Conservation (phyloP, 768 basidiomycete genomes). For the Collybia sp. region DNA sequence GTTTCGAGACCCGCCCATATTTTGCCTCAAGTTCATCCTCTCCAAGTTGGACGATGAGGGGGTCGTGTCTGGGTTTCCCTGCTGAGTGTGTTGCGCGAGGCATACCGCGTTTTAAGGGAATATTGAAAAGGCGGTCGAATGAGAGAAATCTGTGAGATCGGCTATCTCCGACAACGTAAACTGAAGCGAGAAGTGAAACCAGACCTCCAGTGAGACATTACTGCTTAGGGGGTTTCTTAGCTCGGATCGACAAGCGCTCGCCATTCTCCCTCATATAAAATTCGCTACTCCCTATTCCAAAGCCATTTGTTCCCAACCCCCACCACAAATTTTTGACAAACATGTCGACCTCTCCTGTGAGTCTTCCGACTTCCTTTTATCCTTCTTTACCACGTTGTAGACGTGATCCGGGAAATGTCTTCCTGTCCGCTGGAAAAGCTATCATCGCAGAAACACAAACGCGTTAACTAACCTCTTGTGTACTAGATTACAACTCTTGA, state of each 20-base stretch:
- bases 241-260: slow-evolving; percentile 14
- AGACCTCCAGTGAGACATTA: too few relatives aligned
- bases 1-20: slow-evolving; percentile 74
- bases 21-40: slow-evolving; percentile 74
- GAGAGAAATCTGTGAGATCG: slow-evolving; percentile 3
- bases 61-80: slow-evolving; percentile 74
- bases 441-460: slow-evolving; percentile 4
- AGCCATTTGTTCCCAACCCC: slow-evolving; percentile 10
- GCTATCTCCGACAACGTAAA: too few relatives aligned
- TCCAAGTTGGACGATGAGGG: slow-evolving; percentile 78
- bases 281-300: slow-evolving; percentile 4
- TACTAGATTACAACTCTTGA: slow-evolving; percentile 60
- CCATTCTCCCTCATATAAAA: slow-evolving; percentile 6
- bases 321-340: slow-evolving; percentile 8
- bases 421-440: slow-evolving; percentile 7
- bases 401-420: background rate
- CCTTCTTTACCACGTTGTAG: slow-evolving; percentile 5
- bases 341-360: slow-evolving; percentile 21
- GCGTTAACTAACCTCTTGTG: slow-evolving; percentile 2
- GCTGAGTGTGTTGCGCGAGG: slow-evolving; percentile 53
- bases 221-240: slow-evolving; percentile 5
- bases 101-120: slow-evolving; percentile 32
- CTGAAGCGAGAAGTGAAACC: too few relatives aligned
- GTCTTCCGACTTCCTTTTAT: slow-evolving; percentile 7
- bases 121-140: too few relatives aligned